Evolutionary conservation across 306 rosid genomes (phyloP), one percentile per base, ranked within the genome.

Genomic region (Prinsepia uniflora): DNA sequence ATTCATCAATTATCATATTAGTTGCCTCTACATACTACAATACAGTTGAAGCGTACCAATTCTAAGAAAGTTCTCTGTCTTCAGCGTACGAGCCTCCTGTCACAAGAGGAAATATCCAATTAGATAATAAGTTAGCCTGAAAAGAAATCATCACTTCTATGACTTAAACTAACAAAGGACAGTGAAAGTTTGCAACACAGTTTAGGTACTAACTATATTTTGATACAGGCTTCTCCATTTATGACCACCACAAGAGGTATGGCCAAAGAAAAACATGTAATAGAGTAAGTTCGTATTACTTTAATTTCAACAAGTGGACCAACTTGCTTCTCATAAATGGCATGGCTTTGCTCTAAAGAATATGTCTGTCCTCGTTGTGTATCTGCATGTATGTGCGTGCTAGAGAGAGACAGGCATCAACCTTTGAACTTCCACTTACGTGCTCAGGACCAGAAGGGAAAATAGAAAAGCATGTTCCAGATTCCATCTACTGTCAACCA

Each of bases 1-100:
- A 20, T 57, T 53, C 10, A 30, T 65, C 63, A 22, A 14, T 67
- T 66, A 30, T 65, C 63, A 22, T 19, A 61, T 66, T 10, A 15
- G 63, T 77, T 62, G 30, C 57, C 49, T 10, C 73, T 49, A 52
- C 46, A 10, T 43, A 9, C 67, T 20, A 52, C 40, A 6, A 67
- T 45, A 63, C 65, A 69, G 54, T 24, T 61, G 62, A 55, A 68
- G 52, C 57, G 42, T 17, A 24, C 36, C 56, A 67, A 52, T 67
- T 55, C 39, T 68, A 49, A 24, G 19, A 24, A 46, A 43, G 15
- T 13, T 44, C 65, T 58, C 24, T 17, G 15, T 10, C 39, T 3
- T 60, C 60, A 45, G 20, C 22, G 3, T 69, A 40, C 4, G 17
- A 76, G 17, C 62, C 47, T 59, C 72, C 80, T 59, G 80, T 49